Conservation (phyloP, 2,329 filamentous ascomycete genomes). For the Penicillium psychrosexuale region DNA sequence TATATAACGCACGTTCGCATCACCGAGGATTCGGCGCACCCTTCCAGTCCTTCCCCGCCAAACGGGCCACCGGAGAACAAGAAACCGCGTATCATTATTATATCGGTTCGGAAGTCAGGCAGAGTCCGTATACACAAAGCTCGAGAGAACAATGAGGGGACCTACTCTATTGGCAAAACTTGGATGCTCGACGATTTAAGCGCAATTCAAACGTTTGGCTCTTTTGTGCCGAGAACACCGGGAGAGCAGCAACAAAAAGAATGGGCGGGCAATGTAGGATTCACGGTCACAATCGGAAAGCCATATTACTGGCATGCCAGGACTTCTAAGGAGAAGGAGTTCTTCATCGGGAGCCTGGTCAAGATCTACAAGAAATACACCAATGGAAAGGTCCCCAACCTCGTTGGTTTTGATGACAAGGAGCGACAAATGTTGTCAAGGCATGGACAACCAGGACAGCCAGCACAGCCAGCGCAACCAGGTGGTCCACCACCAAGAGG, state of each 20-base stretch:
- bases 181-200: slow-evolving; percentile 93
- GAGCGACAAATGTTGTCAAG: slow-evolving; percentile 75
- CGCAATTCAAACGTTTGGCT: slow-evolving; percentile 76
- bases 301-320: slow-evolving; percentile 97
- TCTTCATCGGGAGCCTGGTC: slow-evolving; percentile 92
- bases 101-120: slow-evolving; percentile 88
- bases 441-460: slow-evolving; percentile 23
- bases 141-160: slow-evolving; percentile 87
- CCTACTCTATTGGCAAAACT: slow-evolving; percentile 96
- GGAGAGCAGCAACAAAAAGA: slow-evolving; percentile 61
- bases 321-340: slow-evolving; percentile 94
- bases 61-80: slow-evolving; percentile 70
- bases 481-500: slow-evolving; percentile 23
- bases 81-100: slow-evolving; percentile 87
- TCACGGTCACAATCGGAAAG: slow-evolving; percentile 84
- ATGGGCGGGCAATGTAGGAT: slow-evolving; percentile 81
- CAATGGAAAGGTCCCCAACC: slow-evolving; percentile 72
- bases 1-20: slow-evolving; percentile 98
- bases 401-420: slow-evolving; percentile 76
- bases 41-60: slow-evolving; percentile 79
- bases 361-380: slow-evolving; percentile 98
- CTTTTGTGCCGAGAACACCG: slow-evolving; percentile 55
- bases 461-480: slow-evolving; percentile 1
- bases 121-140: slow-evolving; percentile 95
- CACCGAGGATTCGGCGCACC: slow-evolving; percentile 77